A percentile compares a stretch with the other conserved stretches of the same genome.
Evolutionary conservation across 495 filamentous ascomycete genomes (phyloP).

Genomic region (Cercophora samala): DNA sequence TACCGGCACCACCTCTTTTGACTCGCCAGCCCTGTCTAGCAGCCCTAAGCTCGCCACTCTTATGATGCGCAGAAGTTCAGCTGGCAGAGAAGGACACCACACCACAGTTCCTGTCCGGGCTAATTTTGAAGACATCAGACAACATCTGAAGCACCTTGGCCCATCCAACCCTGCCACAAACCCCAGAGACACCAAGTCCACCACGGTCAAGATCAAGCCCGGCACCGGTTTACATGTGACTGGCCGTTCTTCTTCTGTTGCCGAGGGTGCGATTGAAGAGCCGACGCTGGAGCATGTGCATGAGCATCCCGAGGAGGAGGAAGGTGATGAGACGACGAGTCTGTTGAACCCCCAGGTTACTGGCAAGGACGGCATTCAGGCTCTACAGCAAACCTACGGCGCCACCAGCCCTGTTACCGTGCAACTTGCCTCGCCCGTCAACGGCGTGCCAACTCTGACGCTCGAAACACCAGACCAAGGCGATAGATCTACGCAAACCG

Average conservation of each 20-base stretch:
- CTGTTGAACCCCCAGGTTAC: constrained; percentile 38
- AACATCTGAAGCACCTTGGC: constrained; percentile 86
- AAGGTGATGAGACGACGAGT: constrained; percentile 41
- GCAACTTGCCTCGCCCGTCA: constrained; percentile 28
- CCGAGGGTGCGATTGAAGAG: constrained; percentile 22
- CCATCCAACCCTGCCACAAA: constrained; percentile 86
- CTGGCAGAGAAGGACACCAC: constrained; percentile 45
- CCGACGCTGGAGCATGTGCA: constrained; percentile 6
- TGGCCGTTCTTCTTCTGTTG: constrained; percentile 28
- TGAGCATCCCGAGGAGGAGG: constrained; percentile 13
- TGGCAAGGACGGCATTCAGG: constrained; percentile 66
- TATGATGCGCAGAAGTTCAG: constrained; percentile 55
- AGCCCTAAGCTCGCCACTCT: constrained; percentile 49
- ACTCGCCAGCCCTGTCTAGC: constrained; percentile 30
- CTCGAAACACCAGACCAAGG: constrained; percentile 22
- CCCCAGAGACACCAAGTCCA: constrained; percentile 79
- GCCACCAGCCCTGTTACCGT: constrained; percentile 42
- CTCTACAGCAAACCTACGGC: constrained; percentile 64
- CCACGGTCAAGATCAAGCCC: constrained; percentile 87
- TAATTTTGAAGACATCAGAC: constrained; percentile 63
- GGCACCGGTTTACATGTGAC: constrained; percentile 29
- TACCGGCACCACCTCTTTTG: constrained; percentile 24
- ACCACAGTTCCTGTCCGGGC: constrained; percentile 45
- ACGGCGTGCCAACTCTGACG: constrained; percentile 20
- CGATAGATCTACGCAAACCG: constrained; percentile 30